phyloP scores from a whole-genome alignment of 768 basidiomycete species.

The Termitomyces sp. region DNA sequence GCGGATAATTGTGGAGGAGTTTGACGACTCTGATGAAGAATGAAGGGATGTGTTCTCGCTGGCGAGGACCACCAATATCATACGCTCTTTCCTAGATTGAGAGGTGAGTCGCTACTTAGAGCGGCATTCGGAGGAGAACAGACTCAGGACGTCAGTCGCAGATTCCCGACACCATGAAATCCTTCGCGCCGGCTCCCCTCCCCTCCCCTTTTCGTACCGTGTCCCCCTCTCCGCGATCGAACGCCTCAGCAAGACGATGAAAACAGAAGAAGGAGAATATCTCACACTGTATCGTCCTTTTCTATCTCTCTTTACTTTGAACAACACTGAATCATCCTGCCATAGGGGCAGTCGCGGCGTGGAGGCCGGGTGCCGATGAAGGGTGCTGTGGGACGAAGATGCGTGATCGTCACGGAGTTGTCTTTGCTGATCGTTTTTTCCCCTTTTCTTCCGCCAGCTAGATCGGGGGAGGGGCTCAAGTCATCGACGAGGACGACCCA shows the following conservation, averaged over 20 bases:
- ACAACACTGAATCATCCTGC: not conserved
- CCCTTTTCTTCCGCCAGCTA: not conserved
- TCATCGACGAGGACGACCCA: not conserved
- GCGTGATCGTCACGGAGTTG: not conserved
- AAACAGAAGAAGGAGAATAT: not conserved
- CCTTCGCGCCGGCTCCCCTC: not conserved
- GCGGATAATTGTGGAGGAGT: not conserved
- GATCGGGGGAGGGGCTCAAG: not conserved
- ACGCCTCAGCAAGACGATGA: not conserved
- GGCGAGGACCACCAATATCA: not conserved
- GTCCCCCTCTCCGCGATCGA: not conserved
- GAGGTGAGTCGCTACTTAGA: not conserved
- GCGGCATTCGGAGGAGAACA: not conserved
- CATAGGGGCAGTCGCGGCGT: slow-evolving; percentile 5
- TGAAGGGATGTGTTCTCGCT: not conserved
- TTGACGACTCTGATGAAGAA: not conserved
- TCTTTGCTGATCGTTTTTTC: not conserved
- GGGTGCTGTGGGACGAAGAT: not conserved
- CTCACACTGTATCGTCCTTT: not conserved
- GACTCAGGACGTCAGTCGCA: not conserved
- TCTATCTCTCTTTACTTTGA: not conserved
- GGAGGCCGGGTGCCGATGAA: not conserved
- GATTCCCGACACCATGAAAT: not conserved
- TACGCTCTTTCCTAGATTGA: not conserved
- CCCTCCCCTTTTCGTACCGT: not conserved